phyloP scores from a whole-genome alignment of 2,329 filamentous ascomycete species.

The Drechmeria coniospora region DNA sequence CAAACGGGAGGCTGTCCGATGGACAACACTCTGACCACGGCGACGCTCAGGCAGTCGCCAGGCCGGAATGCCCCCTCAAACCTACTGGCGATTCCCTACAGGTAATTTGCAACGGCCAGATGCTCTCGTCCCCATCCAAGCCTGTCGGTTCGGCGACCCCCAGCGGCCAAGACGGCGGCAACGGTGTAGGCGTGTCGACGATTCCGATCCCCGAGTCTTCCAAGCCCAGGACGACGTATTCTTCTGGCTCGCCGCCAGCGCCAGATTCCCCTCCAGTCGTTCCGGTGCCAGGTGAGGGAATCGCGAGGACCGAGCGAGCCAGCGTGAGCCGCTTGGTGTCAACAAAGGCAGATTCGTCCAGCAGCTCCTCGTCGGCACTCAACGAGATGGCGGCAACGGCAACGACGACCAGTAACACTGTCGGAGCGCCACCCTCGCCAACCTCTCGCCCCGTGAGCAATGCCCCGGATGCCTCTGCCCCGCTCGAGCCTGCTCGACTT shows the following conservation, averaged over 20 bases:
- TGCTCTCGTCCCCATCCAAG: neutral
- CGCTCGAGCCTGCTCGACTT: constrained; percentile 4
- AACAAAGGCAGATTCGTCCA: neutral
- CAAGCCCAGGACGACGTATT: constrained; percentile 15
- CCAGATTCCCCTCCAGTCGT: too few species aligned
- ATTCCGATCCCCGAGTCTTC: constrained; percentile 12
- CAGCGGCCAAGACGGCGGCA: constrained; percentile 9
- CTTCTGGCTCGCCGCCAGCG: neutral
- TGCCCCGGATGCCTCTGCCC: constrained; percentile 1
- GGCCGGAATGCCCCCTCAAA: too few species aligned
- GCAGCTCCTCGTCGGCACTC: constrained; percentile 5
- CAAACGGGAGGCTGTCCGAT: too few species aligned
- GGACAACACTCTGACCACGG: too few species aligned
- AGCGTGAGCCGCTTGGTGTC: too few species aligned
- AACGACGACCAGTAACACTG: too few species aligned
- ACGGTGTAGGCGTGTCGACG: constrained; percentile 15
- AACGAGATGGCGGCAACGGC: too few species aligned
- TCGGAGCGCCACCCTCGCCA: neutral
- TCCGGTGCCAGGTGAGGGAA: too few species aligned
- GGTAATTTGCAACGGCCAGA: constrained; percentile 1
- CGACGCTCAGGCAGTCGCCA: too few species aligned
- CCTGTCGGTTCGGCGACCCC: neutral
- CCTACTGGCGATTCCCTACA: too few species aligned
- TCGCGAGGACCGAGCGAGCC: too few species aligned
- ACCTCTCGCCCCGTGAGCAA: too few species aligned